Evolutionary conservation across 2,329 filamentous ascomycete species (phyloP).

Genomic region (Diplodia intermedia): DNA sequence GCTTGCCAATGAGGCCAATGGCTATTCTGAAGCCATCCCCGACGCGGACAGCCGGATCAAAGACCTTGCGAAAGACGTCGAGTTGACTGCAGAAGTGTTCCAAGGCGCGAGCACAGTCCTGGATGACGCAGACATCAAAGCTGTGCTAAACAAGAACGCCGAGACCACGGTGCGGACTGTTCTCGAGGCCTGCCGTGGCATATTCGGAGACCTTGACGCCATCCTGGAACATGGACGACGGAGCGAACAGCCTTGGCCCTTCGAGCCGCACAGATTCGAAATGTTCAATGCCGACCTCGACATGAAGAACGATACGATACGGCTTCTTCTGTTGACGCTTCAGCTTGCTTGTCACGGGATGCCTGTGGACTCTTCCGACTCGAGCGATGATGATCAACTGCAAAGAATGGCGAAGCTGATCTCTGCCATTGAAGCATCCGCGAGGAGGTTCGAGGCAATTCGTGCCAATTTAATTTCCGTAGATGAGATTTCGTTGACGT

Average conservation of each 20-base stretch:
- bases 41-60: constrained; percentile 5
- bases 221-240: not conserved
- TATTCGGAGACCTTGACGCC: constrained; percentile 9
- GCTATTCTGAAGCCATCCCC: not conserved
- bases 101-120: constrained; percentile 10
- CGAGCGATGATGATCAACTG: not conserved
- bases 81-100: constrained; percentile 2
- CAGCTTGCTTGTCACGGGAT: not conserved
- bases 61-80: constrained; percentile 6
- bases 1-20: not conserved
- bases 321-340: not conserved
- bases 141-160: not conserved
- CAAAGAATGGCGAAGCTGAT: constrained; percentile 3
- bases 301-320: constrained; percentile 7
- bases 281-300: constrained; percentile 13
- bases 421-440: not conserved
- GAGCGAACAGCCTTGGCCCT: constrained; percentile 1
- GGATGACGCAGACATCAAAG: not conserved
- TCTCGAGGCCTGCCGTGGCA: not conserved
- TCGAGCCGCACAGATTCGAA: not conserved
- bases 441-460: not conserved
- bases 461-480: not conserved
- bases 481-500: constrained; percentile 1
- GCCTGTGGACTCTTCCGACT: not conserved
- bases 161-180: not conserved